A percentile compares a stretch with the other conserved stretches of the same genome.
These are phyloP conservation scores for Dioscorea alata DNA, from an alignment of 106 monocot species.

Conservation along the genomic window DNA sequence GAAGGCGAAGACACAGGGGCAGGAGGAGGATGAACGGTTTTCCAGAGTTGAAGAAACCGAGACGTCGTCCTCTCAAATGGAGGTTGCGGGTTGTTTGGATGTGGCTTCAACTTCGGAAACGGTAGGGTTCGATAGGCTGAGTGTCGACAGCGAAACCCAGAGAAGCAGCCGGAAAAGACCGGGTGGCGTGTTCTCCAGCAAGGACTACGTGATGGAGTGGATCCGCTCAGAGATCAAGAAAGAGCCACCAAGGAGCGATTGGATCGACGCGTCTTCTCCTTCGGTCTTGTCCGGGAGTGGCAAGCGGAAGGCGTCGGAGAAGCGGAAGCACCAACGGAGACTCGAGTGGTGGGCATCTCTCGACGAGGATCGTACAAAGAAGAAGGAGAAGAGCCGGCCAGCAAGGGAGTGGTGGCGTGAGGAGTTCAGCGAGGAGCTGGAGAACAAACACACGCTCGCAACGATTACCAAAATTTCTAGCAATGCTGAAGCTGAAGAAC, in stretches of 20 bases:
- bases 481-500: constrained; percentile 12
- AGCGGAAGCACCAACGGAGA: constrained; percentile 33
- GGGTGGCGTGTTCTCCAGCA: constrained; percentile 13
- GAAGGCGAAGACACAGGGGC: constrained; percentile 6
- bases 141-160: constrained; percentile 33
- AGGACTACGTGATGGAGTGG: constrained; percentile 99
- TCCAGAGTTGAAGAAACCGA: constrained; percentile 15
- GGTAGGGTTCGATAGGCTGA: constrained; percentile 45
- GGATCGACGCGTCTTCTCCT: constrained; percentile 7
- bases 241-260: constrained; percentile 57
- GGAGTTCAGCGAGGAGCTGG: constrained; percentile 82
- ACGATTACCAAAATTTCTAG: constrained; percentile 19
- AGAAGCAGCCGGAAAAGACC: constrained; percentile 3
- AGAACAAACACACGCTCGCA: constrained; percentile 48
- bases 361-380: constrained; percentile 34
- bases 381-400: constrained; percentile 44
- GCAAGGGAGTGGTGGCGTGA: constrained; percentile 90
- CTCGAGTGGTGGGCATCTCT: constrained; percentile 55
- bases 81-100: constrained; percentile 5
- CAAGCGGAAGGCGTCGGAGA: constrained; percentile 22
- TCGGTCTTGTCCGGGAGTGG: constrained; percentile 16
- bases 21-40: constrained; percentile 29
- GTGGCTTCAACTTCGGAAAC: constrained; percentile 58
- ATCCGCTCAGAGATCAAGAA: constrained; percentile 89
- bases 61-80: constrained; percentile 14